Base-by-base conservation (phyloP, 2,329 filamentous ascomycete genomes). In the Fusarium chuoi region DNA sequence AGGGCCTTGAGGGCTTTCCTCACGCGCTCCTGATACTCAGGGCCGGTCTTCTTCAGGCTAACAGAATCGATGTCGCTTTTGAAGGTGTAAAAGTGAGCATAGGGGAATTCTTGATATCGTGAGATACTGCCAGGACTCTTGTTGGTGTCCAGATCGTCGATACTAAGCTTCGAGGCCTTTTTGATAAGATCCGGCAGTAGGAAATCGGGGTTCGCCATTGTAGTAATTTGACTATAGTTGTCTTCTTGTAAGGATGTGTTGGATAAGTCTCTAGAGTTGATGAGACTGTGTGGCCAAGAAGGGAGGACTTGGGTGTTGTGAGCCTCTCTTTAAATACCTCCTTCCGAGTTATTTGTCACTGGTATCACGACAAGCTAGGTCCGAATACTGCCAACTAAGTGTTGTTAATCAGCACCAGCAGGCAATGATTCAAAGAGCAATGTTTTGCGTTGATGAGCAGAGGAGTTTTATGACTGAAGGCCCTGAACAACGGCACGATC, bases 1-100 rank as follows among this genome's bases (percentile, higher is more conserved):
- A 75, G 73, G 22, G 41, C 49, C 18, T 54, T 28, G 51, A 75
- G 22, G 18, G 62, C 49, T 35, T 60, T 35, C 17, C 20, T n/a
- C 20, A 59, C 17, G 18, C 73, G 69, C 20, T 49, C 39, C 20
- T 41, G 59, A 39, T 73, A 73, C n/a, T 75, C 51, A 28, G 46
- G 28, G 33, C 65, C 71, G 26, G 39, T 45, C 48, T 75, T 75
- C 33, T 75, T 38, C 22, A 52, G 13, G 1, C 30, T 17, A 38
- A 41, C 46, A 18, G 8, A 22, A 57, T 44, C 15, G 33, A 5
- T 14, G 33, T 14, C 5, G 18, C 26, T 17, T 26, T 14, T 28
- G 44, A 28, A 22, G 13, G 6, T 14, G 24, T 48, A n/a, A 48
- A 67, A 68, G 39, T 46, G 51, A 56, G 56, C 36, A 30, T 45